Base-by-base conservation (phyloP, 768 basidiomycete species). In the Ephemerocybe angulata region DNA sequence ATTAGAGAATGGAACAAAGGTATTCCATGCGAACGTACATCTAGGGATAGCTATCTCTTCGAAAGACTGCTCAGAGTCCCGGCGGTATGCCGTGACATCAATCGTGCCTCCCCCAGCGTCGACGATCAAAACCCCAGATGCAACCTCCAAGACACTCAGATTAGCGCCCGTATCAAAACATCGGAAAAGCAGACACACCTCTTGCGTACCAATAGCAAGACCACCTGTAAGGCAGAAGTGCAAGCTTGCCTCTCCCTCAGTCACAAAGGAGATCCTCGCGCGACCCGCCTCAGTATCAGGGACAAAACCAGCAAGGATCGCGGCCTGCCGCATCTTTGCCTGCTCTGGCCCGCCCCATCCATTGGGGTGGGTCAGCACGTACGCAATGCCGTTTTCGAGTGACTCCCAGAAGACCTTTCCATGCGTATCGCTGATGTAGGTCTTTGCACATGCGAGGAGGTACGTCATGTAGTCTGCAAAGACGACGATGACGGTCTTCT, bases 21-120 rank as follows among this genome's bases (percentile, higher is more conserved):
- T n/a, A 15, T 1, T 4, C 17, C 13, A 6, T 11, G 2, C 10
- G 12, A 53, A 28, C 62, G 31, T 57, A 76, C 76, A 78, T 51
- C 70, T 66, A 1, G 70, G 50, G 0, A 70, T 70, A 2, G 76
- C 72, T 24, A 78, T 75, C 62, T 84, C 82, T 51, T 78, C 72
- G 22, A 55, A 61, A 13, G 24, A 31, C 19, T 63, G 54, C 2
- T 65, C 62, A 1, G 61, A 44, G 0, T 63, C 54, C 0, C 61
- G 67, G 12, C 54, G 57, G 53, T 83, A 84, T 7, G 79, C 72
- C 52, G 76, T 82, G 31, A 84, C 68, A 56, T 85, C 84, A 27
- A 85, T 68, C 0, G 82, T 85, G 28, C 82, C 84, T 53, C 81
- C 81, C 6, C 83, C 83, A 8, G 82, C 81, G 57, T 85, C 83